Base-by-base conservation (phyloP, 345 rosid genomes). In the Streptanthus diversifolius region DNA sequence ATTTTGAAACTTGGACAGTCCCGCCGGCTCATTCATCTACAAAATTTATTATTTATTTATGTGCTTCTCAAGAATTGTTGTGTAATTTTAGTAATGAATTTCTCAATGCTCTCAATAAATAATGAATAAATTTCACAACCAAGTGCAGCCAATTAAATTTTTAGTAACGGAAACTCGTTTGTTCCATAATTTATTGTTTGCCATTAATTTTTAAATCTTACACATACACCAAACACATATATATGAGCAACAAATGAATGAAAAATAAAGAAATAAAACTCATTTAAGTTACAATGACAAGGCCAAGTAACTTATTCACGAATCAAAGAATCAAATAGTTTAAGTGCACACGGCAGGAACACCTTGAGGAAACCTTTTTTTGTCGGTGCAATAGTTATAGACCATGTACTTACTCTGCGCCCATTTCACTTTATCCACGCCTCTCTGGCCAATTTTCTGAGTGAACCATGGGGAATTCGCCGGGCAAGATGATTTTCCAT, bases 401-500 rank as follows among this genome's bases (percentile, higher is more conserved):
- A 80, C 70, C 83, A 80, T 80, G 75, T 62, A 72, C 6, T 66
- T 62, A 21, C 64, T 59, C 41, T 69, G 83, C 24, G 60, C 79
- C 73, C 80, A 69, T 41, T 6, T 53, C 53, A 77, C 10, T 63
- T 36, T 69, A 5, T 55, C 35, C 0, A 24, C 19, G 1, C 74
- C 74, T 0, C 45, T 45, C 9, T 13, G 11, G 7, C 73, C 79
- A 3, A 80, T 61, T 22, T 56, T 64, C 18, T 76, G 72, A 19
- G 54, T 62, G 47, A 40, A 68, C 83, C 83, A 80, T 11, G 61
- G 72, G 0, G 73, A 11, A 57, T 61, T 36, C 0, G 29, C 49
- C 0, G 79, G 54, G 33, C 82, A 79, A 60, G 79, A 52, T n/a
- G 82, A 44, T 59, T 48, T 71, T 43, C 82, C 82, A 52, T 79